A percentile compares a stretch with the other conserved stretches of the same genome.
These are phyloP conservation scores for Aspergillus neotritici DNA, from an alignment of 2,329 filamentous ascomycete species.

Conservation along the genomic window DNA sequence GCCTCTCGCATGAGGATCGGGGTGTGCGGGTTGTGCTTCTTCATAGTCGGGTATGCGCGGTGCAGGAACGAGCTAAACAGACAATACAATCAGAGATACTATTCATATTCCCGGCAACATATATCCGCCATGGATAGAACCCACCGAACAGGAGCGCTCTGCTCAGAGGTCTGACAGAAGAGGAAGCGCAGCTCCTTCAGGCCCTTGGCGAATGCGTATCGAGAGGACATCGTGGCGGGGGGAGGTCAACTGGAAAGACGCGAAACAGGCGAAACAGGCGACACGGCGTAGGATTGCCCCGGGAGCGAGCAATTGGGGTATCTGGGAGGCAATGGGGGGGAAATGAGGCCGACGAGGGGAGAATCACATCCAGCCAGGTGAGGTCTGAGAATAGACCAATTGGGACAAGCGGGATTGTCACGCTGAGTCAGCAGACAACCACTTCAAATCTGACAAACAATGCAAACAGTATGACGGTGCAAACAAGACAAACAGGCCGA, in stretches of 20 bases:
- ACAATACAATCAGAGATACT: constrained; percentile 1
- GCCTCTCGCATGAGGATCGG: constrained; percentile 96
- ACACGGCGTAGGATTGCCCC: neutral
- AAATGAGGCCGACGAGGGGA: constrained; percentile 8
- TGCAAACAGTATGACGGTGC: too few relatives aligned
- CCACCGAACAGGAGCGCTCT: constrained; percentile 83
- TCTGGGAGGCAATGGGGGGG: constrained; percentile 18
- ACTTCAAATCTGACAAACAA: too few relatives aligned
- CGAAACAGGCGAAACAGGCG: constrained; percentile 1
- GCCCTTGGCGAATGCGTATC: constrained; percentile 83
- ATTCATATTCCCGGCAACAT: neutral
- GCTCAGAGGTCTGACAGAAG: constrained; percentile 90
- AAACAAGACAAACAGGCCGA: too few relatives aligned
- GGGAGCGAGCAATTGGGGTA: constrained; percentile 9
- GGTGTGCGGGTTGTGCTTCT: constrained; percentile 93
- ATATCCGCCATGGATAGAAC: constrained; percentile 20
- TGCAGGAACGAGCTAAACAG: constrained; percentile 72
- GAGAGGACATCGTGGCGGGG: constrained; percentile 66
- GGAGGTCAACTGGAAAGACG: constrained; percentile 1
- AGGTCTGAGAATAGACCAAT: constrained; percentile 16
- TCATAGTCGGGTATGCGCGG: constrained; percentile 94
- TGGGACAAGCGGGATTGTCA: constrained; percentile 20
- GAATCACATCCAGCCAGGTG: constrained; percentile 1
- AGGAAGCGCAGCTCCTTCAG: constrained; percentile 96
- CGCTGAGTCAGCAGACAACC: neutral